phyloP scores from a whole-genome alignment of 2,329 filamentous ascomycete species.

The Fusarium musae region DNA sequence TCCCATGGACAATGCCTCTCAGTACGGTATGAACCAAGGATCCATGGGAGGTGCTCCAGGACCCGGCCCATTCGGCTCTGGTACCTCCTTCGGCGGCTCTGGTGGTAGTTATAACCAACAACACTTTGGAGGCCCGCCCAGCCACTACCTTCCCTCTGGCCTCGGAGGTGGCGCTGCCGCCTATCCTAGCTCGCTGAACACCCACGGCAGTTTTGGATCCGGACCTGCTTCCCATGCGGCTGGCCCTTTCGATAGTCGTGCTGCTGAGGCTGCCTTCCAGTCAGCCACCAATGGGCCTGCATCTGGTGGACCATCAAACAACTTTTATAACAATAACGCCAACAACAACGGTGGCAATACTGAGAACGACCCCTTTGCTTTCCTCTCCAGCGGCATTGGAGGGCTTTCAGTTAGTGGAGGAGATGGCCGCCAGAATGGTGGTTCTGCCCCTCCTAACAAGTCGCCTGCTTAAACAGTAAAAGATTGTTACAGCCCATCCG shows the following conservation, averaged over 20 bases:
- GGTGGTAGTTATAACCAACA: constrained; percentile 77
- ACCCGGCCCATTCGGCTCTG: constrained; percentile 79
- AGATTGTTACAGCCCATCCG: constrained; percentile 38
- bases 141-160: constrained; percentile 89
- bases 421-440: constrained; percentile 72
- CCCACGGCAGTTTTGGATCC: constrained; percentile 75
- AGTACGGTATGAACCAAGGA: constrained; percentile 85
- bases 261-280: constrained; percentile 93
- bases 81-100: constrained; percentile 72
- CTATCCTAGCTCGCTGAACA: constrained; percentile 84
- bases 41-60: constrained; percentile 88
- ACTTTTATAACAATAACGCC: constrained; percentile 64
- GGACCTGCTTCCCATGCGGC: constrained; percentile 83
- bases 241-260: constrained; percentile 90
- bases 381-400: constrained; percentile 79
- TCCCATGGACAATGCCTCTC: constrained; percentile 85
- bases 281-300: constrained; percentile 84
- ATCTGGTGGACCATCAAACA: constrained; percentile 75
- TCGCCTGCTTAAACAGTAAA: constrained; percentile 63
- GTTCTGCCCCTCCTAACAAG: constrained; percentile 66
- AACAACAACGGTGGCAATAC: constrained; percentile 72
- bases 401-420: constrained; percentile 76
- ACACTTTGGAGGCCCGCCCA: constrained; percentile 88
- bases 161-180: constrained; percentile 75
- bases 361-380: constrained; percentile 82